Evolutionary conservation across 371 early-diverging fungal genomes (phyloP).

Genomic region (Mycotypha africana): DNA sequence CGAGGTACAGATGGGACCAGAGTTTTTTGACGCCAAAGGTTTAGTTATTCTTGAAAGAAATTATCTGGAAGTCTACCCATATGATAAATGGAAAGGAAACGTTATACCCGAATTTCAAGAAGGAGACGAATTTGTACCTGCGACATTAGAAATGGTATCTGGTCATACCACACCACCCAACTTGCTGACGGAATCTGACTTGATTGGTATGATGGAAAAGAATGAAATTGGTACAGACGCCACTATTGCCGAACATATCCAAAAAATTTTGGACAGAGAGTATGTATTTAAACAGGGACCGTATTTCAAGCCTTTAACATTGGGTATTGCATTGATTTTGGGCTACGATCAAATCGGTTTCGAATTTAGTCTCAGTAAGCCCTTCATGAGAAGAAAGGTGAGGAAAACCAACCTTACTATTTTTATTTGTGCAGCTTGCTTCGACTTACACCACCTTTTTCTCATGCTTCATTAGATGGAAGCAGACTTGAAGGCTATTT

Average conservation of each 20-base stretch:
- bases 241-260: conserved; percentile 99
- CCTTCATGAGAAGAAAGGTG: conserved; percentile 77
- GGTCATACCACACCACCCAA: conserved; percentile 82
- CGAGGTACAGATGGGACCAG: conserved; percentile 60
- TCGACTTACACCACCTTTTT: too few species aligned
- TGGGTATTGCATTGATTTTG: conserved; percentile 91
- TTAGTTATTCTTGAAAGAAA: conserved; percentile 80
- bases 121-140: conserved; percentile 72
- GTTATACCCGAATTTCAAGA: conserved; percentile 70
- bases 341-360: conserved; percentile 90
- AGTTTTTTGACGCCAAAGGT: conserved; percentile 73
- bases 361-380: conserved; percentile 79
- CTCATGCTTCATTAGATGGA: conserved; percentile 65
- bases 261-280: conserved; percentile 88
- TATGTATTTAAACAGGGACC: conserved; percentile 76
- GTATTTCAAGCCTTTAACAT: conserved; percentile 78
- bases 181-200: conserved; percentile 88
- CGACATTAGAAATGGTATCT: conserved; percentile 53
- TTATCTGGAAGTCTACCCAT: conserved; percentile 94
- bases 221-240: conserved; percentile 99
- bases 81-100: conserved; percentile 87
- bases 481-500: conserved; percentile 62
- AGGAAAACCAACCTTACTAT: not conserved
- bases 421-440: too few species aligned
- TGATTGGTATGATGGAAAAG: conserved; percentile 96